Evolutionary conservation across 140 eudicot species (phyloP), one percentile per base, ranked within the genome.

Genomic region (Flaveria floridana): DNA sequence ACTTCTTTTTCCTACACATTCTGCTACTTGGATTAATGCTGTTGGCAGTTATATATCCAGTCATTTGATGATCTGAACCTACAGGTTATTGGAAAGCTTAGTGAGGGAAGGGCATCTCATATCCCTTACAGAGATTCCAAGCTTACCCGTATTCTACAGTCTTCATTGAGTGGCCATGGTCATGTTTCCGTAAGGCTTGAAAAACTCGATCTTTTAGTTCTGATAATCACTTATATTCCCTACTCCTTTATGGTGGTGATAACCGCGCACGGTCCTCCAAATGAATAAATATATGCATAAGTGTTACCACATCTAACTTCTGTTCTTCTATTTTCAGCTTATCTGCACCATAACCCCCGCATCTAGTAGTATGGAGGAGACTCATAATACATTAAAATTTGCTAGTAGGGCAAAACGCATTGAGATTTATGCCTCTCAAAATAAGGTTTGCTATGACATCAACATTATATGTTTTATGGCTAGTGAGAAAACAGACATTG

Each of bases 41-140:
- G 34, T 19, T 67, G n/a, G 30, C 26, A 26, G 61, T 2, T 55
- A 23, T 68, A 59, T 80, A 48, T 75, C 62, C 18, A 68, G 51
- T 28, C 39, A 56, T 57, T 23, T 34, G 59, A 61, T 76, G 73
- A 44, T 78, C 72, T 2, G 79, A 48, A 72, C 23, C 16, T 74
- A 30, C 74, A 95, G 99, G 99, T 95, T 42, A 95, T 95, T 74
- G 99, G 99, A 76, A 95, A 95, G 84, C 92, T 95, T 28, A 95
- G 99, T 68, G 99, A 95, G 65, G 99, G 99, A 65, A 95, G 85
- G 85, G 97, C 99, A 73, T 85, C 97, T 65, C 99, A 95, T 87
- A 87, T 95, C 81, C 99, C 99, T 47, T 95, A 87, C 67, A 87
- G 99, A 79, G 99, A 95, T 83, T 95, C 99, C 47, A 95, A 95